Evolutionary conservation across 2,329 filamentous ascomycete species (phyloP).

Genomic region (Cytospora schulzeri): DNA sequence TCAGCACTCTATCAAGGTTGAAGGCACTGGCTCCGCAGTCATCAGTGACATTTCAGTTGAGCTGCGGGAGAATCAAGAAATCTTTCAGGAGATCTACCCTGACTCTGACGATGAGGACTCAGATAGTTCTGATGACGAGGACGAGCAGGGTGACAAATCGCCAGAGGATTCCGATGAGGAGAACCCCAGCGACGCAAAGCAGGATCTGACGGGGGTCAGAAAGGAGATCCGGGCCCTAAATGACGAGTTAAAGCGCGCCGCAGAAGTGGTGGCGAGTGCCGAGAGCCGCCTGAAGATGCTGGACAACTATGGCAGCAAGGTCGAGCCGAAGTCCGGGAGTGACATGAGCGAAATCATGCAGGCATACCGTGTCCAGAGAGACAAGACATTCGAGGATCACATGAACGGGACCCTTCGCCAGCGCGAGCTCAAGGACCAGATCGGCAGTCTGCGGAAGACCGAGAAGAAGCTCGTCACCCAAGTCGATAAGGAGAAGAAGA

Average conservation of each 20-base stretch:
- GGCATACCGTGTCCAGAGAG: slow-evolving; percentile 47
- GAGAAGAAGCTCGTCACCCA: slow-evolving; percentile 35
- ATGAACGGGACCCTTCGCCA: slow-evolving; percentile 37
- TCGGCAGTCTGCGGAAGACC: slow-evolving; percentile 39
- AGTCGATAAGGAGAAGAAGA: slow-evolving; percentile 32
- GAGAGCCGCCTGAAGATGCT: slow-evolving; percentile 45
- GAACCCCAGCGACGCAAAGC: not conserved
- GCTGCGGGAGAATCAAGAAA: slow-evolving; percentile 55
- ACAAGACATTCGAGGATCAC: slow-evolving; percentile 45
- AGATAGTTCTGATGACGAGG: slow-evolving; percentile 31
- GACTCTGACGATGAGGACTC: slow-evolving; percentile 44
- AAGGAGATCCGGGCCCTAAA: slow-evolving; percentile 37
- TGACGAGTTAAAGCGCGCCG: slow-evolving; percentile 35
- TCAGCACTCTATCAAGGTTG: slow-evolving; percentile 60
- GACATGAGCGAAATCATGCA: slow-evolving; percentile 43
- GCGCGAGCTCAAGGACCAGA: slow-evolving; percentile 39
- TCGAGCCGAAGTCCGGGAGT: slow-evolving; percentile 39
- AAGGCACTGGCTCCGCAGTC: slow-evolving; percentile 58
- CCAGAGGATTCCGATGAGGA: slow-evolving; percentile 32
- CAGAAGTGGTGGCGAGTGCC: slow-evolving; percentile 39
- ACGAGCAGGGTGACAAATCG: slow-evolving; percentile 33
- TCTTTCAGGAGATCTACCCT: slow-evolving; percentile 57
- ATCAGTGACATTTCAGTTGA: slow-evolving; percentile 66
- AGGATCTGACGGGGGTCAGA: slow-evolving; percentile 37
- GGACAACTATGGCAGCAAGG: slow-evolving; percentile 42